A percentile compares a stretch with the other conserved stretches of the same genome.
These are phyloP conservation scores for Ambrosia artemisiifolia DNA, from an alignment of 129 eudicot genomes.

Conservation along the genomic window DNA sequence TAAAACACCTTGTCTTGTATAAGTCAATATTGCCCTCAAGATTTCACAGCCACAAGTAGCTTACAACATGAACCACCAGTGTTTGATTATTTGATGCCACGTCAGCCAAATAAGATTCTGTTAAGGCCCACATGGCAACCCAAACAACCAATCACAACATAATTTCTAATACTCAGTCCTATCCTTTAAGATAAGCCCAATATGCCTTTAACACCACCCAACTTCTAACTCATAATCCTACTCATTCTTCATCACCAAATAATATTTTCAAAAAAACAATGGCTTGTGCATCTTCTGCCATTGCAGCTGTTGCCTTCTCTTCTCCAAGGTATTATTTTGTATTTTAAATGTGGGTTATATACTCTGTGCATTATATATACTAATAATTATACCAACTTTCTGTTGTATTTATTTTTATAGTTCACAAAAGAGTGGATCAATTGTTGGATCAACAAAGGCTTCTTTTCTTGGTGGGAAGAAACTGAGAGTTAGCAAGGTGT, in stretches of 20 bases:
- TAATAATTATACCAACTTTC: background rate
- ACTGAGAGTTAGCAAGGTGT: conserved; percentile 52
- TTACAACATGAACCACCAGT: conserved; percentile 25
- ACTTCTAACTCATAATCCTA: conserved; percentile 28
- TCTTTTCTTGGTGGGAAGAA: conserved; percentile 79
- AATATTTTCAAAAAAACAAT: conserved; percentile 28
- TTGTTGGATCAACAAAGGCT: conserved; percentile 71
- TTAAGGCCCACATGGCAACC: conserved; percentile 59
- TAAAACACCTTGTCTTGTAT: background rate
- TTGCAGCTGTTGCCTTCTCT: conserved; percentile 80
- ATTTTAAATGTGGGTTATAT: background rate
- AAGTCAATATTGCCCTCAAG: conserved; percentile 7
- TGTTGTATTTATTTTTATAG: conserved; percentile 30
- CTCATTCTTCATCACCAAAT: background rate
- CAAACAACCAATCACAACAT: conserved; percentile 62
- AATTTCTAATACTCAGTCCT: conserved; percentile 46
- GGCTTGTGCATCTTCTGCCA: conserved; percentile 99
- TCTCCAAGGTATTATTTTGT: conserved; percentile 49
- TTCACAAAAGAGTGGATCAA: conserved; percentile 62
- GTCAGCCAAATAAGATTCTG: conserved; percentile 51
- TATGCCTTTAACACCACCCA: conserved; percentile 30
- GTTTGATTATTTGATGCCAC: conserved; percentile 24
- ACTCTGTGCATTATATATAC: background rate
- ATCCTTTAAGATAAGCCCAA: conserved; percentile 55
- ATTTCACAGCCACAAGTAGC: conserved; percentile 20